phyloP scores from a whole-genome alignment of 805 yeast genomes.

The Kluyveromyces aestuarii region DNA sequence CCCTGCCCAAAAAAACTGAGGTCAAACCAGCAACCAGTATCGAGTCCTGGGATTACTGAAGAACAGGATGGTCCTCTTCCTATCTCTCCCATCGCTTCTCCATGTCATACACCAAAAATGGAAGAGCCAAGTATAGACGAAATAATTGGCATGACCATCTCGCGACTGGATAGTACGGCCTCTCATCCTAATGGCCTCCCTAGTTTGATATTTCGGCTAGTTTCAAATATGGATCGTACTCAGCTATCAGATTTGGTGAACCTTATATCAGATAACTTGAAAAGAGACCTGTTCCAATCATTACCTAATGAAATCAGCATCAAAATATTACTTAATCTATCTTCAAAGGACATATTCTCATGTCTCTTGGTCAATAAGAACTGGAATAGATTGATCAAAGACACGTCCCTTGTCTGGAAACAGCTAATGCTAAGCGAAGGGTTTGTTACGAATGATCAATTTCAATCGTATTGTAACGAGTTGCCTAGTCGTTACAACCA shows the following conservation, averaged over 20 bases:
- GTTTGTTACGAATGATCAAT: constrained; percentile 40
- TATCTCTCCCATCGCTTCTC: constrained; percentile 28
- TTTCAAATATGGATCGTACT: constrained; percentile 21
- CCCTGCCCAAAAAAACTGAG: neutral
- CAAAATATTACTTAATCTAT: constrained; percentile 56
- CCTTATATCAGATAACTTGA: constrained; percentile 33
- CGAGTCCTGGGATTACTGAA: neutral
- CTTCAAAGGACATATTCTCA: constrained; percentile 49
- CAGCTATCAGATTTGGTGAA: constrained; percentile 26
- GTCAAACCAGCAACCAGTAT: neutral
- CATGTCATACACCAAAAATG: constrained; percentile 11
- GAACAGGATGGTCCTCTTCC: constrained; percentile 20
- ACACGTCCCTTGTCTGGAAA: constrained; percentile 62
- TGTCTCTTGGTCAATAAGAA: constrained; percentile 54
- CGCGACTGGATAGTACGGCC: neutral
- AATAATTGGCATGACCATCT: neutral
- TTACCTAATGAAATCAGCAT: constrained; percentile 71
- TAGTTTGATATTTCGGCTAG: constrained; percentile 15
- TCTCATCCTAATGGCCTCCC: constrained; percentile 1
- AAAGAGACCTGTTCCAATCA: constrained; percentile 60
- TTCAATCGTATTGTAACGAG: constrained; percentile 27
- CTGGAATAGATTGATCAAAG: constrained; percentile 63
- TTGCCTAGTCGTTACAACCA: constrained; percentile 19
- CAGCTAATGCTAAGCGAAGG: constrained; percentile 53
- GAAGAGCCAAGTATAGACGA: constrained; percentile 2